Percentiles rank a stretch among this genome's conserved stretches.
Conservation (phyloP, 2,329 filamentous ascomycete genomes). For the Colletotrichum paranaense region DNA sequence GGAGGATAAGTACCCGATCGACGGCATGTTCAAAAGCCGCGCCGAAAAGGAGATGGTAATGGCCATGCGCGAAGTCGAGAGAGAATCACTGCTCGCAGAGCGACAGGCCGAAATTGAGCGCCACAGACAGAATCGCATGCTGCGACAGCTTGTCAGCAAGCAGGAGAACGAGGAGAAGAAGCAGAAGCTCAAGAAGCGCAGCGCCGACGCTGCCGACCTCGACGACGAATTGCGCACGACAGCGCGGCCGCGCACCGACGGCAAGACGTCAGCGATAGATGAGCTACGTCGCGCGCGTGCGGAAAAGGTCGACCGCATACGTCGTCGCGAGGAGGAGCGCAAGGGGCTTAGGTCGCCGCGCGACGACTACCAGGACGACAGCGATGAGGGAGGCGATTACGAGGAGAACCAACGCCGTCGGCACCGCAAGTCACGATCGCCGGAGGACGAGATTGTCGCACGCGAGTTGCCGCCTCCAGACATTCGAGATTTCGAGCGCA, state of each 20-base stretch:
- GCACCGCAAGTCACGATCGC: slow-evolving; percentile 64
- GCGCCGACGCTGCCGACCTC: slow-evolving; percentile 80
- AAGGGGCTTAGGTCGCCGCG: slow-evolving; percentile 57
- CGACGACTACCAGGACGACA: slow-evolving; percentile 76
- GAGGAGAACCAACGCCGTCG: slow-evolving; percentile 47
- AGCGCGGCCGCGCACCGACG: slow-evolving; percentile 77
- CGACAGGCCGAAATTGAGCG: slow-evolving; percentile 86
- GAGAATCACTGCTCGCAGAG: slow-evolving; percentile 90
- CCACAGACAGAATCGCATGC: slow-evolving; percentile 82
- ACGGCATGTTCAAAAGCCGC: slow-evolving; percentile 83
- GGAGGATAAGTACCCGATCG: slow-evolving; percentile 82
- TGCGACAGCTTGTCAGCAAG: slow-evolving; percentile 80
- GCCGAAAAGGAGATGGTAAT: slow-evolving; percentile 84
- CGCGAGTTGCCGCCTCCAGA: slow-evolving; percentile 78
- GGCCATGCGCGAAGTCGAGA: slow-evolving; percentile 88
- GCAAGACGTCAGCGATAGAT: slow-evolving; percentile 80
- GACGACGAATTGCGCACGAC: slow-evolving; percentile 83
- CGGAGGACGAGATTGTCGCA: slow-evolving; percentile 73
- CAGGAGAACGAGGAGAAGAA: slow-evolving; percentile 72
- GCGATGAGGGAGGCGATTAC: slow-evolving; percentile 71
- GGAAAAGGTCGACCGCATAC: slow-evolving; percentile 73
- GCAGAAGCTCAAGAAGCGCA: slow-evolving; percentile 78
- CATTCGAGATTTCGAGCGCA: slow-evolving; percentile 84
- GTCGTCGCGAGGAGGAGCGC: slow-evolving; percentile 71
- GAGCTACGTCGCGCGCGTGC: slow-evolving; percentile 69